Base-by-base conservation (phyloP, 2,329 filamentous ascomycete genomes). In the Blastomyces silverae region DNA sequence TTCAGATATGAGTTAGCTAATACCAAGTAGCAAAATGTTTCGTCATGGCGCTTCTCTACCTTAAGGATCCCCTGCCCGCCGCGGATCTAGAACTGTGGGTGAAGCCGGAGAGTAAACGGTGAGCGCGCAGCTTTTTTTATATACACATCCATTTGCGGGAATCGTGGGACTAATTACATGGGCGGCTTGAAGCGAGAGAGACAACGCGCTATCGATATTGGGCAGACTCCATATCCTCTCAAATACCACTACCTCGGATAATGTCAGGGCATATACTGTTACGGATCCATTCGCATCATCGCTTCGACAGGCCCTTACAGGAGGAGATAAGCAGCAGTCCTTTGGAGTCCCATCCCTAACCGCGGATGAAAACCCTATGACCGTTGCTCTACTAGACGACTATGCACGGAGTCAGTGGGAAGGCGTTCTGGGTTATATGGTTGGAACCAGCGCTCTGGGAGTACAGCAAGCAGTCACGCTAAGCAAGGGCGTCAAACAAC, bases 401-500 rank as follows among this genome's bases (percentile, higher is more conserved):
- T 95, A 93, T 77, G 92, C 94, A 5, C 86, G 90, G 64, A 85
- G 85, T 71, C 92, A 96, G 73, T 99, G 94, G 92, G 95, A 99
- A 76, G 89, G 91, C 34, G 96, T 99, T 37, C 78, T 99, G 59
- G 94, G 97, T 76, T 99, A 92, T 73, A 92, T 99, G 75, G 94
- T 99, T 25, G 83, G 84, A 73, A 82, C 71, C 68, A 76, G 75
- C 69, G 79, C 79, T 56, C 76, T 81, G 60, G 78, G 79, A 20
- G 77, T 80, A 53, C 82, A 81, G 42, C 78, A 80, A 52, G 78
- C 79, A 13, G 75, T 77, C 60, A 76, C 78, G 0, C 86, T 89
- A 39, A 90, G 89, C 74, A 84, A 85, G 71, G 89, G 89, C 20
- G 95, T 97, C 39, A 95, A 93, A 77, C 86, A 90, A 68, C 83